Conservation (phyloP, 2,329 filamentous ascomycete genomes). For the Fusarium agapanthi region DNA sequence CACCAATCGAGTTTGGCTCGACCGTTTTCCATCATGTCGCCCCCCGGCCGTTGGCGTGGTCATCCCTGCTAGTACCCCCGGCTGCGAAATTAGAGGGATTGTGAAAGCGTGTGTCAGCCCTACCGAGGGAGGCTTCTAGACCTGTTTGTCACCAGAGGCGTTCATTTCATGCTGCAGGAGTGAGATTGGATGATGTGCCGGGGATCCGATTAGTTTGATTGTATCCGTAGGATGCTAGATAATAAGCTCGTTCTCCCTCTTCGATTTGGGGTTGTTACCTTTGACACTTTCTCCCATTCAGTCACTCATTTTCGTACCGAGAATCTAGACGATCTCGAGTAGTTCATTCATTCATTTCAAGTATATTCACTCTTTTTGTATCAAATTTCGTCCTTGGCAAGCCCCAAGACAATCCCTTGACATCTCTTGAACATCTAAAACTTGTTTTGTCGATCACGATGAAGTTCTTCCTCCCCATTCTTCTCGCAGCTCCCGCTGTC, state of each 20-base stretch:
- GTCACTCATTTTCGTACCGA: conserved; percentile 29
- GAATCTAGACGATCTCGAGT: not conserved
- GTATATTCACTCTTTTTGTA: conserved; percentile 7
- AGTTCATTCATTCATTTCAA: conserved; percentile 14
- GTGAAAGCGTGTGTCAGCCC: conserved; percentile 37
- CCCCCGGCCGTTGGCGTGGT: conserved; percentile 2
- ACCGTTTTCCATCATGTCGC: conserved; percentile 16
- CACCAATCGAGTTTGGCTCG: conserved; percentile 10
- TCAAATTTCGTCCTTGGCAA: conserved; percentile 23
- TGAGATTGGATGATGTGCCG: conserved; percentile 25
- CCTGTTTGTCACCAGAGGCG: not conserved
- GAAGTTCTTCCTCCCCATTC: conserved; percentile 40
- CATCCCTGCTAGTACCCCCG: conserved; percentile 12
- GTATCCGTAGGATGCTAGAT: not conserved
- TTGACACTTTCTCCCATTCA: conserved; percentile 14
- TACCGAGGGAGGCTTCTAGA: conserved; percentile 39
- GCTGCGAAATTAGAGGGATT: conserved; percentile 40
- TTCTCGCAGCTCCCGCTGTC: conserved; percentile 38
- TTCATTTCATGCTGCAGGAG: conserved; percentile 6
- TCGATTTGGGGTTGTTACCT: not conserved
- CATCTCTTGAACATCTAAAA: conserved; percentile 4
- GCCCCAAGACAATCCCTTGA: conserved; percentile 9
- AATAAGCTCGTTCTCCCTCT: not conserved
- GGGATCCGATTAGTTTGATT: conserved; percentile 2
- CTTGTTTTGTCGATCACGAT: conserved; percentile 27